Evolutionary conservation across 129 eudicot genomes (phyloP), one percentile per base, ranked within the genome.

Genomic region (Arctium lappa): DNA sequence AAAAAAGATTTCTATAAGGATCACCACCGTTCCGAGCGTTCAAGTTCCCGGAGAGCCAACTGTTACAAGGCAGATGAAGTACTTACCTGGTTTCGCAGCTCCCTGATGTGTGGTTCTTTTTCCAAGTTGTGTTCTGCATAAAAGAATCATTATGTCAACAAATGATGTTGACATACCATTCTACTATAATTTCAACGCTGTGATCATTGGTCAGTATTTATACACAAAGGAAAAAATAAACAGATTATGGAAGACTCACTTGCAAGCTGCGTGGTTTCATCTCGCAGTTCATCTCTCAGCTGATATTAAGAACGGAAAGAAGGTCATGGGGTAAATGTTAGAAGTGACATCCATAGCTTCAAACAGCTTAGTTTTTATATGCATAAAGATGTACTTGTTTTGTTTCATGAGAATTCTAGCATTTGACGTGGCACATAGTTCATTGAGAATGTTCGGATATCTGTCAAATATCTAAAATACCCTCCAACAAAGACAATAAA

Each of bases 11-110:
- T 69, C 34, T 34, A 31, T 77, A 83, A 36, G 50, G 8, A 44
- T 75, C 32, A 78, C 15, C 73, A 63, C 15, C 36, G 27, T 63
- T 38, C 10, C 27, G 9, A 77, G 29, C 36, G 68, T 60, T 16
- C 27, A 60, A 60, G 27, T 60, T 60, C 68, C 30, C 30, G 18
- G 2, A 60, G 68, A 60, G 68, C 30, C 68, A 60, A 60, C 16
- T 60, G 68, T 29, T 53, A 38, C 77, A 46, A 2, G 0, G 53
- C 37, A 79, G 11, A 44, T 63, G 42, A 79, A 84, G 75, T 62
- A 84, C 75, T 79, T 65, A 79, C 87, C 84, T 84, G 87, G 87
- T 84, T 84, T 73, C 84, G 71, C 36, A 84, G 80, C 87, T 84
- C 87, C 83, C 78, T 79, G 72, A 84, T 84, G 72, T 79, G 80